phyloP scores from a whole-genome alignment of 306 rosid species.

The Bauhinia variegata region DNA sequence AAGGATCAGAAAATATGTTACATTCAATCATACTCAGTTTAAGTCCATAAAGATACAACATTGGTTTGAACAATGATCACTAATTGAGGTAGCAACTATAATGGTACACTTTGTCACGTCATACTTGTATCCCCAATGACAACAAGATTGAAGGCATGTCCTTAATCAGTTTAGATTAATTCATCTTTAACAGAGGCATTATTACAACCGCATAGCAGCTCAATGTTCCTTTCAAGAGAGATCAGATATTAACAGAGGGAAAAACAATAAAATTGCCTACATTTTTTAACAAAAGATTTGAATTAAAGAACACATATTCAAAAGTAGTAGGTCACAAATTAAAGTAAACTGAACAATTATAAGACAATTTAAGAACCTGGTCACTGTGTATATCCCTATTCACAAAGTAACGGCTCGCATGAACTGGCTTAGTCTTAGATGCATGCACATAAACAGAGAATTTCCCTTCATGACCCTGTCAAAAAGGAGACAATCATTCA shows the following conservation, averaged over 20 bases:
- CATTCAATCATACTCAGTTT: not conserved
- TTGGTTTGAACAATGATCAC: conserved; percentile 1
- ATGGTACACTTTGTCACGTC: too few relatives aligned
- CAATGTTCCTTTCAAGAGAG: too few relatives aligned
- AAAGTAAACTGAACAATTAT: conserved; percentile 30
- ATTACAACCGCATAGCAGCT: too few relatives aligned
- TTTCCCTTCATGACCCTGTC: conserved; percentile 97
- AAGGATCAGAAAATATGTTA: not conserved
- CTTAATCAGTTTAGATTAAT: not conserved
- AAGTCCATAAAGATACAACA: not conserved
- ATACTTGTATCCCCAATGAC: too few relatives aligned
- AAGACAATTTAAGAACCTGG: conserved; percentile 57
- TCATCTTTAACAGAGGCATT: not conserved
- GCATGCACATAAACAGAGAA: conserved; percentile 97
- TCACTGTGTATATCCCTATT: conserved; percentile 83
- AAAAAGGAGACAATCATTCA: conserved; percentile 38
- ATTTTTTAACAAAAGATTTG: conserved; percentile 13
- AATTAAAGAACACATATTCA: not conserved
- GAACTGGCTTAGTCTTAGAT: conserved; percentile 81
- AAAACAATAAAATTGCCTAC: not conserved
- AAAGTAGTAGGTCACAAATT: not conserved
- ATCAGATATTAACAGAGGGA: too few relatives aligned
- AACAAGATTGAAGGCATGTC: not conserved
- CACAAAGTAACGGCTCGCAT: conserved; percentile 77
- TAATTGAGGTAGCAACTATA: not conserved